A percentile compares a stretch with the other conserved stretches of the same genome.
phyloP scores from a whole-genome alignment of 352 stramenopile species.

The Globisporangium sylvaticum region DNA sequence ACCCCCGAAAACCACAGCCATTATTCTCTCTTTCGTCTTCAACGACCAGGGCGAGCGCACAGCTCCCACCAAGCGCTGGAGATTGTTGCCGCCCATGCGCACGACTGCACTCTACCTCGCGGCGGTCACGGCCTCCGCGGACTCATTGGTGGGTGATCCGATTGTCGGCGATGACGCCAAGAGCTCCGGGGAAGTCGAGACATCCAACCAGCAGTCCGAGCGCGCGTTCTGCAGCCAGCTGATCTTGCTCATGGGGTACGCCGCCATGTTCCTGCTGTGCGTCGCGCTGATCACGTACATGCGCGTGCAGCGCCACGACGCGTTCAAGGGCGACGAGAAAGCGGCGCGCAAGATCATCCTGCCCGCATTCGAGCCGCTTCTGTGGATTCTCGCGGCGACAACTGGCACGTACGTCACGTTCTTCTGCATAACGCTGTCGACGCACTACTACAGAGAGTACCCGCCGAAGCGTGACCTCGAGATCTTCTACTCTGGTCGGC shows the following conservation, averaged over 20 bases:
- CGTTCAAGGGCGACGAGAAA: conserved; percentile 20
- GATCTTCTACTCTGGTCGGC: conserved; percentile 24
- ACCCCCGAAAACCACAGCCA: neutral
- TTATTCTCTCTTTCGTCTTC: neutral
- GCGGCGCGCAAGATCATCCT: conserved; percentile 34
- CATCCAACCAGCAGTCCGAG: neutral
- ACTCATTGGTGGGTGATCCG: neutral
- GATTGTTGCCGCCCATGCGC: neutral
- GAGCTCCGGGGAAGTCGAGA: neutral
- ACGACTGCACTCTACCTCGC: neutral
- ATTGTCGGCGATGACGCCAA: neutral
- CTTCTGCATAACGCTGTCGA: conserved; percentile 14
- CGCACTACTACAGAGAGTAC: conserved; percentile 7
- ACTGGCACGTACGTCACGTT: conserved; percentile 14
- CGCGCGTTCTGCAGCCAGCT: conserved; percentile 1
- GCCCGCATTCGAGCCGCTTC: conserved; percentile 39
- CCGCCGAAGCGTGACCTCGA: conserved; percentile 15
- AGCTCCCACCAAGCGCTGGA: neutral
- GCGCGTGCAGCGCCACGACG: conserved; percentile 19
- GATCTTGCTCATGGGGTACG: conserved; percentile 12
- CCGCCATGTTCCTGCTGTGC: conserved; percentile 21
- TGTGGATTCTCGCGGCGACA: conserved; percentile 30
- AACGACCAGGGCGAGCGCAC: neutral
- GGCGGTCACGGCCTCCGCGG: neutral
- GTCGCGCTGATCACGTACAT: conserved; percentile 23